These are phyloP conservation scores for Fraxinus nigra DNA, from an alignment of 305 asterid species.

Conservation along the genomic window DNA sequence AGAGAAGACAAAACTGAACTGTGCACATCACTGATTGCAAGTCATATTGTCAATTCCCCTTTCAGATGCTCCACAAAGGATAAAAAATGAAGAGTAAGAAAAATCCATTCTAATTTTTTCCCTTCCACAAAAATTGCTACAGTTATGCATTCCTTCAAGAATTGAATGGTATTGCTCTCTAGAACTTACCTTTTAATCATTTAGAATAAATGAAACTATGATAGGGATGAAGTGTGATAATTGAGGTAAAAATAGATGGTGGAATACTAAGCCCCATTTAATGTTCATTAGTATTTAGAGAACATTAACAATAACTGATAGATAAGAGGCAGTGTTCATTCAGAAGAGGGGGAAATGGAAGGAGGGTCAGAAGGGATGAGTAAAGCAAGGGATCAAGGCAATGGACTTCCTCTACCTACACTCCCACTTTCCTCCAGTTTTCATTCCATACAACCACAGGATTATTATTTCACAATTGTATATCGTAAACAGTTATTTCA, in stretches of 20 bases:
- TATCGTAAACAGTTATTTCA: not conserved
- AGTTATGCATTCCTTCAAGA: not conserved
- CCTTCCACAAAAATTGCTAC: conserved; percentile 6
- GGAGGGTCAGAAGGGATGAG: not conserved
- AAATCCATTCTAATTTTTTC: conserved; percentile 1
- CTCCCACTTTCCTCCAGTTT: not conserved
- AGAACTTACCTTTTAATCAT: not conserved
- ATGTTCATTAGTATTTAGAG: not conserved
- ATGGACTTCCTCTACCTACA: not conserved
- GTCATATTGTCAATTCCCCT: conserved; percentile 3
- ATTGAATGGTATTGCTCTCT: not conserved
- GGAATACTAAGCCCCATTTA: conserved; percentile 3
- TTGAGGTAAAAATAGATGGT: not conserved
- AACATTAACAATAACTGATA: not conserved
- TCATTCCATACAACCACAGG: not conserved
- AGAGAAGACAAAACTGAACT: not conserved
- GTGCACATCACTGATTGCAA: conserved; percentile 6
- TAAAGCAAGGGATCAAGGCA: not conserved
- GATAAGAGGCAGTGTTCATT: not conserved
- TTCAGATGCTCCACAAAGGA: not conserved
- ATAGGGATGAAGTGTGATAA: not conserved
- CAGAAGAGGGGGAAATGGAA: not conserved
- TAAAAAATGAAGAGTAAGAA: not conserved
- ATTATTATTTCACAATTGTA: not conserved
- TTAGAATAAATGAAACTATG: conserved; percentile 7